A percentile compares a stretch with the other conserved stretches of the same genome.
These are phyloP conservation scores for Citrullus amarus DNA, from an alignment of 306 rosid genomes.

Conservation along the genomic window DNA sequence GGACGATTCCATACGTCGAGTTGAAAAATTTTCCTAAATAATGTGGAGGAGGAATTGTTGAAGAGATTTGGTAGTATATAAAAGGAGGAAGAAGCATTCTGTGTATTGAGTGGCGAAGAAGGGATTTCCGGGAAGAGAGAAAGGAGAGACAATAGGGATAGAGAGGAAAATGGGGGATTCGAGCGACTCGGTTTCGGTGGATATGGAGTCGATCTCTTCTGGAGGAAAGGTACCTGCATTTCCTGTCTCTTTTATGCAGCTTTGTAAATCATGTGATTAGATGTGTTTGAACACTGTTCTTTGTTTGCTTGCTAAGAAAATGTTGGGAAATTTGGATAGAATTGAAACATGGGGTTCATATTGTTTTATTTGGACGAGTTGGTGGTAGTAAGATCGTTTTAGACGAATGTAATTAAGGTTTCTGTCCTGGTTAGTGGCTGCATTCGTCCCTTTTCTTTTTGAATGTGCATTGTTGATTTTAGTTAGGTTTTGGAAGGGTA, in stretches of 20 bases:
- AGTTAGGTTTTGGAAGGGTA: not conserved
- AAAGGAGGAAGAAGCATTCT: conserved; percentile 16
- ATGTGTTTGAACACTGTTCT: not conserved
- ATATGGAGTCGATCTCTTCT: conserved; percentile 63
- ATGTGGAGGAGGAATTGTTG: not conserved
- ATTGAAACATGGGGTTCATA: not conserved
- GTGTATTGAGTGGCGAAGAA: not conserved
- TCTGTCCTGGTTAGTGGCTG: not conserved
- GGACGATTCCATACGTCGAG: conserved; percentile 32
- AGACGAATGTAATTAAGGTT: not conserved
- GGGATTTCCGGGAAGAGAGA: not conserved
- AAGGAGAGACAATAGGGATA: not conserved
- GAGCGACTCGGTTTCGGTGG: conserved; percentile 77
- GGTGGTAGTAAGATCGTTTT: not conserved
- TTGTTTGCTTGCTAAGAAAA: conserved; percentile 14
- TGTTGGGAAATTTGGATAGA: not conserved
- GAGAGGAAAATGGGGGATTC: conserved; percentile 43
- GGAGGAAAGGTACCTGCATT: conserved; percentile 60
- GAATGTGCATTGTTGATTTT: conserved; percentile 2
- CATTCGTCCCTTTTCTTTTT: not conserved
- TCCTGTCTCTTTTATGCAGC: not conserved
- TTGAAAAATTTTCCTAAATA: conserved; percentile 1
- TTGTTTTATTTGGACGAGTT: not conserved
- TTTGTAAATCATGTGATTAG: not conserved
- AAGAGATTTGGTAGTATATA: conserved; percentile 19